Percentiles rank a stretch among this genome's conserved stretches.
Conservation (phyloP, 1,139 yeast genomes). For the Yamadazyma sp. region DNA sequence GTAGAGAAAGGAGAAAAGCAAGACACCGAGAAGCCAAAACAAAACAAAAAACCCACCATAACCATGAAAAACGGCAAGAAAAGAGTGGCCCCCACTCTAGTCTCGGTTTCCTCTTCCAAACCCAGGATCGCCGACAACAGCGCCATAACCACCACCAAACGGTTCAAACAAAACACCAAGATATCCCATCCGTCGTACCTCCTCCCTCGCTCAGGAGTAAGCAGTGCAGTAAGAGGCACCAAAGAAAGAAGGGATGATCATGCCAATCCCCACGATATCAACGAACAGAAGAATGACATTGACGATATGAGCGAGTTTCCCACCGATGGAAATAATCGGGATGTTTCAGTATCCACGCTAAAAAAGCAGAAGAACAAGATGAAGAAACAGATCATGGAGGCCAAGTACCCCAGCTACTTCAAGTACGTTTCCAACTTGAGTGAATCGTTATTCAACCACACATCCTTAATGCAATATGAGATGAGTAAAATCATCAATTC, state of each 20-base stretch:
- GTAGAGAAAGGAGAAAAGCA: too few relatives aligned
- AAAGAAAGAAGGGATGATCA: constrained; percentile 23
- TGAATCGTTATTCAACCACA: constrained; percentile 37
- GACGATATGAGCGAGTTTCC: constrained; percentile 42
- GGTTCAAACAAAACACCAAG: constrained; percentile 25
- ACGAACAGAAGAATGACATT: constrained; percentile 36
- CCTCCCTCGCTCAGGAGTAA: constrained; percentile 49
- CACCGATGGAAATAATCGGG: constrained; percentile 14
- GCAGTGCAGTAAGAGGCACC: constrained; percentile 47
- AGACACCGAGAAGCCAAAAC: too few relatives aligned
- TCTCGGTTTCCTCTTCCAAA: constrained; percentile 48
- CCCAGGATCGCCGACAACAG: constrained; percentile 12
- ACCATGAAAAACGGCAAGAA: constrained; percentile 79
- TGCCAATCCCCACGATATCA: constrained; percentile 5
- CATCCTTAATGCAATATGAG: constrained; percentile 32
- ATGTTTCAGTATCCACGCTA: constrained; percentile 34
- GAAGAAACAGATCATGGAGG: constrained; percentile 32
- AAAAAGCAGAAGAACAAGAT: constrained; percentile 35
- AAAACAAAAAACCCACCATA: constrained; percentile 31
- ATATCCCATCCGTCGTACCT: constrained; percentile 42
- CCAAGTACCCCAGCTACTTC: constrained; percentile 39
- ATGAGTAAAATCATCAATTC: constrained; percentile 22
- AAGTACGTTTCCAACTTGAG: constrained; percentile 37
- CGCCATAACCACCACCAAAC: constrained; percentile 14
- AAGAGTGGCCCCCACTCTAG: constrained; percentile 81